A percentile compares a stretch with the other conserved stretches of the same genome.
Conservation (phyloP, 2,329 filamentous ascomycete species). For the Fusarium coicis region DNA sequence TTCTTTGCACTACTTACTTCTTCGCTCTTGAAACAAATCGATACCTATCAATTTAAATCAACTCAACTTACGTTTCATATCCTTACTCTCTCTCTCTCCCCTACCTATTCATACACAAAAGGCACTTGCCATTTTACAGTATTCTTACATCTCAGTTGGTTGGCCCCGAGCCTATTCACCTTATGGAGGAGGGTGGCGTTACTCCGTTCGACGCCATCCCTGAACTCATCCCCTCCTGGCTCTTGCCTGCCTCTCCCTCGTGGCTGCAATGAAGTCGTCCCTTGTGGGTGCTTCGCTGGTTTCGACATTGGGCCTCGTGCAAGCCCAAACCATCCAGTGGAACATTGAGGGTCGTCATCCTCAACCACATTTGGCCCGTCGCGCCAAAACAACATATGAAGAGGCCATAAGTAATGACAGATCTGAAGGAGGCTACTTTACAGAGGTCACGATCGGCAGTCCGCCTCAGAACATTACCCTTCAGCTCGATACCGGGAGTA, state of each 20-base stretch:
- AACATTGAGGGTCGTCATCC: slow-evolving; percentile 55
- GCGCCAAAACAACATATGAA: slow-evolving; percentile 53
- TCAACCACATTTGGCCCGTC: slow-evolving; percentile 49
- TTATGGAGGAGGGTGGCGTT: slow-evolving; percentile 42
- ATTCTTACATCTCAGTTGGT: slow-evolving; percentile 12
- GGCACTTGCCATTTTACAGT: neutral
- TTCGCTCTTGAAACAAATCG: neutral
- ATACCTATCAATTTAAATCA: neutral
- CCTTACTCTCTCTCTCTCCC: neutral
- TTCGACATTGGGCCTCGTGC: slow-evolving; percentile 38
- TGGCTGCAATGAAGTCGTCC: slow-evolving; percentile 42
- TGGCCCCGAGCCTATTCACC: slow-evolving; percentile 24
- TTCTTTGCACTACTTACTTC: slow-evolving; percentile 11
- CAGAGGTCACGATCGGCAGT: slow-evolving; percentile 66
- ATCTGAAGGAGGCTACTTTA: slow-evolving; percentile 63
- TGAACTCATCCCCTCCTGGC: slow-evolving; percentile 15
- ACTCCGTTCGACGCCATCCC: slow-evolving; percentile 33
- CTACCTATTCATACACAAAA: neutral
- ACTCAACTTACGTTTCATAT: neutral
- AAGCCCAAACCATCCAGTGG: slow-evolving; percentile 58
- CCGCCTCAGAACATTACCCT: slow-evolving; percentile 66
- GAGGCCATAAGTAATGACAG: slow-evolving; percentile 58
- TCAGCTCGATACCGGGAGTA: slow-evolving; percentile 73
- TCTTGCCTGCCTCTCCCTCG: neutral
- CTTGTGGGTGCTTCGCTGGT: slow-evolving; percentile 33